Conservation (phyloP, 2,329 filamentous ascomycete genomes). For the Calycina marina region DNA sequence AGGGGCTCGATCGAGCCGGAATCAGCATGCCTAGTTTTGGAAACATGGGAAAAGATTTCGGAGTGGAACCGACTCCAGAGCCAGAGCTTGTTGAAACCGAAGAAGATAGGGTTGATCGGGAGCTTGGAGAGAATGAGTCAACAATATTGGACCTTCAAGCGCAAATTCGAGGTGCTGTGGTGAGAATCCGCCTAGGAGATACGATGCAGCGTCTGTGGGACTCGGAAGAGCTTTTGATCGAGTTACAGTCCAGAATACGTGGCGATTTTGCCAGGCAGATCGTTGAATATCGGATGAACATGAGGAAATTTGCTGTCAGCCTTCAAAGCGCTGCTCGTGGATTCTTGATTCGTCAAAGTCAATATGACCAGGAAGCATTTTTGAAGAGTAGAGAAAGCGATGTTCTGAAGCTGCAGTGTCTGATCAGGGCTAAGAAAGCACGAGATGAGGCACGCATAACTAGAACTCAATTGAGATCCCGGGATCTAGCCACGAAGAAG, state of each 20-base stretch:
- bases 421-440: constrained; percentile 56
- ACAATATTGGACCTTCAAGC: constrained; percentile 70
- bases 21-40: constrained; percentile 95
- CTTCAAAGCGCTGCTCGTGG: constrained; percentile 72
- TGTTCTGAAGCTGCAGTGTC: constrained; percentile 67
- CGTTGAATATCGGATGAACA: constrained; percentile 64
- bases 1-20: constrained; percentile 88
- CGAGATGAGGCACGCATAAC: constrained; percentile 41
- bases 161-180: constrained; percentile 67
- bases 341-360: constrained; percentile 52
- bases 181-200: constrained; percentile 62
- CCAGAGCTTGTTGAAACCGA: constrained; percentile 70
- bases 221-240: constrained; percentile 59
- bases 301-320: constrained; percentile 65
- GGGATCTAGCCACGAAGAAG: constrained; percentile 46
- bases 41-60: constrained; percentile 93
- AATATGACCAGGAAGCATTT: constrained; percentile 46
- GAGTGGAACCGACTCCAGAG: constrained; percentile 65
- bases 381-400: constrained; percentile 58
- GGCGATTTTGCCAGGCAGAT: constrained; percentile 81
- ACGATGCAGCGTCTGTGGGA: constrained; percentile 88
- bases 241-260: constrained; percentile 75
- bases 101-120: constrained; percentile 72
- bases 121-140: constrained; percentile 62
- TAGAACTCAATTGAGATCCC: constrained; percentile 44